Percentiles rank a stretch among this genome's conserved stretches.
Evolutionary conservation across 495 filamentous ascomycete genomes (phyloP).

Genomic region (Aspergillus taichungensis): DNA sequence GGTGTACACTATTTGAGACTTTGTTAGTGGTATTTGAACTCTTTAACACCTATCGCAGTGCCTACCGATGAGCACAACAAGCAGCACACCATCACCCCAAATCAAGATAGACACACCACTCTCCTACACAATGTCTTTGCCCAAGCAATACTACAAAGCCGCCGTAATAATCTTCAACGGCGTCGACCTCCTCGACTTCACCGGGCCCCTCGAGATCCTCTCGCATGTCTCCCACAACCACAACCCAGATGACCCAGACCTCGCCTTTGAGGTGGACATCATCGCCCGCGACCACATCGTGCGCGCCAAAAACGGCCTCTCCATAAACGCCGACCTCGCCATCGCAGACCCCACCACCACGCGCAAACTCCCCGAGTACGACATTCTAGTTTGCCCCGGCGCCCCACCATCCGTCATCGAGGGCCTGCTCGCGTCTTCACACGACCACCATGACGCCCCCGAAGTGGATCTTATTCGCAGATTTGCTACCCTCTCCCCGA

Average conservation of each 20-base stretch:
- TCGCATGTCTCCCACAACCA: conserved; percentile 24
- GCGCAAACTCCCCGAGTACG: conserved; percentile 55
- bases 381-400: conserved; percentile 62
- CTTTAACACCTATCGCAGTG: too few relatives aligned
- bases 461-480: conserved; percentile 21
- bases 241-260: conserved; percentile 19
- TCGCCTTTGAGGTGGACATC: conserved; percentile 21
- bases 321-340: conserved; percentile 14
- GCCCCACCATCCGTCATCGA: conserved; percentile 13
- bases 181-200: conserved; percentile 54
- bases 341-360: conserved; percentile 46
- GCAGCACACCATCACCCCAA: too few relatives aligned
- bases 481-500: conserved; percentile 17
- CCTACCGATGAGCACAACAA: too few relatives aligned
- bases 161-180: conserved; percentile 36
- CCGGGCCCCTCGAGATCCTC: conserved; percentile 54
- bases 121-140: too few relatives aligned
- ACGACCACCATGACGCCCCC: conserved; percentile 3
- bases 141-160: conserved; percentile 12
- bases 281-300: conserved; percentile 30
- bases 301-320: conserved; percentile 14
- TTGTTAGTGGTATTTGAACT: too few relatives aligned
- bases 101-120: too few relatives aligned
- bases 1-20: too few relatives aligned
- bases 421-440: conserved; percentile 9